These are phyloP conservation scores for Prunus mume DNA, from an alignment of 306 rosid genomes.

Conservation along the genomic window DNA sequence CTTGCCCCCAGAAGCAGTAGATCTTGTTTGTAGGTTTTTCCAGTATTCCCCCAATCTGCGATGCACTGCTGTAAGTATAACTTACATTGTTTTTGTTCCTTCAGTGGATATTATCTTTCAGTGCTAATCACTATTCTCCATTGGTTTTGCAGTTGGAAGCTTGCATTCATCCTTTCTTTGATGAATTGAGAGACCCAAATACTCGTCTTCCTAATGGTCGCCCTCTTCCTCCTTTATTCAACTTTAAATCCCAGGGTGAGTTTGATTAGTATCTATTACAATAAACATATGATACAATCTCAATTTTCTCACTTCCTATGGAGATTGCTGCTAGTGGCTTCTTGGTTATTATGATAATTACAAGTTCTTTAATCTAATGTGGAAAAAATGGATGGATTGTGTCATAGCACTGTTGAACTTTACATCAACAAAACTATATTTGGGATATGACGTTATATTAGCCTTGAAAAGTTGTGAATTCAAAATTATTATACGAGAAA, in stretches of 20 bases:
- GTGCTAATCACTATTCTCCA: slow-evolving; percentile 3
- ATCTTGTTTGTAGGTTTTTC: slow-evolving; percentile 95
- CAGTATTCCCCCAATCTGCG: slow-evolving; percentile 98
- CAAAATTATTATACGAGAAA: background rate
- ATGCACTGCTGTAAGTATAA: slow-evolving; percentile 86
- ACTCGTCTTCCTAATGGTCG: slow-evolving; percentile 98
- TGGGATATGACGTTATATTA: background rate
- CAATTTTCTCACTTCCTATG: background rate
- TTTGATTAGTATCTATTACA: background rate
- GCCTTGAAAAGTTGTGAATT: background rate
- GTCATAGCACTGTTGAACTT: background rate
- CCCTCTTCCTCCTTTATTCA: slow-evolving; percentile 95
- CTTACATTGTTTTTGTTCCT: slow-evolving; percentile 2
- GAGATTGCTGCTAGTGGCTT: background rate
- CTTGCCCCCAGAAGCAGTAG: slow-evolving; percentile 98
- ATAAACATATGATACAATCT: background rate
- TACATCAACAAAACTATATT: background rate
- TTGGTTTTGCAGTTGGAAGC: slow-evolving; percentile 79
- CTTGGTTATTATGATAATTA: background rate
- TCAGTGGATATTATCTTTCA: background rate
- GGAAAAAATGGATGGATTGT: background rate
- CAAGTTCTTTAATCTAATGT: background rate
- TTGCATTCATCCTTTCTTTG: slow-evolving; percentile 98
- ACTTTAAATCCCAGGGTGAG: slow-evolving; percentile 87
- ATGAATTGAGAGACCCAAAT: slow-evolving; percentile 90